phyloP scores from a whole-genome alignment of 2,329 filamentous ascomycete genomes.

The Fusarium lyarnte region DNA sequence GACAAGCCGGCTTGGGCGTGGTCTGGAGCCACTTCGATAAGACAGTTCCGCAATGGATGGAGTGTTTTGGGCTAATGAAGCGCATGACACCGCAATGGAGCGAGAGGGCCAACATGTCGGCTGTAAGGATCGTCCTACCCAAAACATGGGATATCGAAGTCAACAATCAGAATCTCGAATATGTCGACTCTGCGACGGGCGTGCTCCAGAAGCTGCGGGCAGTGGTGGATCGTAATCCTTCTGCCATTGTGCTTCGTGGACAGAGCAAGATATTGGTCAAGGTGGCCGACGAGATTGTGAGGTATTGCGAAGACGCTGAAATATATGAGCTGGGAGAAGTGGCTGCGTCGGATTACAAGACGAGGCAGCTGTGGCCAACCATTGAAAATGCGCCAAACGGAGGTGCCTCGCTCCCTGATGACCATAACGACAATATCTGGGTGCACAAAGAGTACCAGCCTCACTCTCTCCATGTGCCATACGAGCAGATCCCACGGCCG shows the following conservation, averaged over 20 bases:
- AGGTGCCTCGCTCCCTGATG: slow-evolving; percentile 34
- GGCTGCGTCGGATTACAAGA: slow-evolving; percentile 47
- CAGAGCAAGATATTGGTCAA: slow-evolving; percentile 45
- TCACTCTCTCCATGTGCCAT: slow-evolving; percentile 47
- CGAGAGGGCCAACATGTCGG: slow-evolving; percentile 48
- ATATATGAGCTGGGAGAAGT: slow-evolving; percentile 52
- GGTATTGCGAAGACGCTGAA: slow-evolving; percentile 44
- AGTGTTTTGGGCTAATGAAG: slow-evolving; percentile 52
- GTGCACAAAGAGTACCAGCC: slow-evolving; percentile 47
- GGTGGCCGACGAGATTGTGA: slow-evolving; percentile 49
- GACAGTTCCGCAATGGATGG: slow-evolving; percentile 52
- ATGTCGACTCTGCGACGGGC: slow-evolving; percentile 49
- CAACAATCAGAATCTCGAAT: slow-evolving; percentile 47
- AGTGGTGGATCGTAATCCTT: slow-evolving; percentile 47
- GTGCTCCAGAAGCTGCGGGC: slow-evolving; percentile 47
- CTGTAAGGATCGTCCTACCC: slow-evolving; percentile 51
- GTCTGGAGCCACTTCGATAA: slow-evolving; percentile 45
- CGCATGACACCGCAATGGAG: slow-evolving; percentile 48
- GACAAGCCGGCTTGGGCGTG: slow-evolving; percentile 51
- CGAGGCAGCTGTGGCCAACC: slow-evolving; percentile 50
- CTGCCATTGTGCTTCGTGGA: slow-evolving; percentile 48
- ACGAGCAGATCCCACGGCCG: slow-evolving; percentile 53
- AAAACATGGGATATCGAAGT: slow-evolving; percentile 48
- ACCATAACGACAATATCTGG: slow-evolving; percentile 46
- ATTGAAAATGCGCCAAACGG: slow-evolving; percentile 44